Evolutionary conservation across 768 basidiomycete species (phyloP).

Genomic region (Podaxis sp.): DNA sequence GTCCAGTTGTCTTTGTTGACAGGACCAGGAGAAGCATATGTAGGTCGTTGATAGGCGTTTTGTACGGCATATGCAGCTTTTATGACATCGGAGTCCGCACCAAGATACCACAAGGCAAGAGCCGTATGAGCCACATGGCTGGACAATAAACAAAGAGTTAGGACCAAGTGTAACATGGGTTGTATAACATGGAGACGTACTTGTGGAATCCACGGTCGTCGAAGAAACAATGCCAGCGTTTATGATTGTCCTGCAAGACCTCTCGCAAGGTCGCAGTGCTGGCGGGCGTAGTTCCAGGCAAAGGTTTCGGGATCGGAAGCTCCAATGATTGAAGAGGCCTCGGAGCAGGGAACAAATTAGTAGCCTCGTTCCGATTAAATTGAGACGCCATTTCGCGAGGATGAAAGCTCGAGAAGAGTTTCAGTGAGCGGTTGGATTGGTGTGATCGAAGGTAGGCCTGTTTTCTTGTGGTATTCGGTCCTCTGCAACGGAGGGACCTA

Average conservation of each 20-base stretch:
- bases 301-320: constrained; percentile 15
- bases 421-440: neutral
- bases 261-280: constrained; percentile 40
- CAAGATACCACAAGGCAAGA: constrained; percentile 62
- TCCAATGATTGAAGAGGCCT: neutral
- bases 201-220: constrained; percentile 40
- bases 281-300: constrained; percentile 33
- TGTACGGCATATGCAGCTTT: constrained; percentile 38
- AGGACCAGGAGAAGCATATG: constrained; percentile 40
- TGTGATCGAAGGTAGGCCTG: neutral
- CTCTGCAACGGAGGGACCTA: neutral
- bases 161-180: neutral
- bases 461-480: neutral
- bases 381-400: neutral
- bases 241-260: constrained; percentile 45
- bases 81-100: constrained; percentile 44
- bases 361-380: neutral
- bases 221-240: constrained; percentile 48
- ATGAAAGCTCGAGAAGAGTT: neutral
- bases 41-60: constrained; percentile 33
- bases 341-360: constrained; percentile 9
- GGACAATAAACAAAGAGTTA: neutral
- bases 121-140: constrained; percentile 58
- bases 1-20: constrained; percentile 50
- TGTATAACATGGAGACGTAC: constrained; percentile 22